Evolutionary conservation across 352 stramenopile genomes (phyloP).

Genomic region (Pythium phragmiticola): DNA sequence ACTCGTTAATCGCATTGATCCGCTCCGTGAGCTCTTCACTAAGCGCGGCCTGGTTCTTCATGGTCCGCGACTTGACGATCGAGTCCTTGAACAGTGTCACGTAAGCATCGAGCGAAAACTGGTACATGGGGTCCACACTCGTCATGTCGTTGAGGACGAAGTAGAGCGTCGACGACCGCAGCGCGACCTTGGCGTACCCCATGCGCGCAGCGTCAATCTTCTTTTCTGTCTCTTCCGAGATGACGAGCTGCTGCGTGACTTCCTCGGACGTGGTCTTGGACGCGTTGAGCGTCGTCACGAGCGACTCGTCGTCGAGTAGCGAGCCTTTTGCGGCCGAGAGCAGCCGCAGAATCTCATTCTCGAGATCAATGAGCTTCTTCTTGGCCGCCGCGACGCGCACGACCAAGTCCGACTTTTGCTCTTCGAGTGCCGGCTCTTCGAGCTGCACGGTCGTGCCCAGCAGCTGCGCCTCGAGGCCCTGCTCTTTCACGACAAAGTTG

Average conservation of each 20-base stretch:
- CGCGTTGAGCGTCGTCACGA: constrained; percentile 94
- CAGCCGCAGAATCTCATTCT: constrained; percentile 94
- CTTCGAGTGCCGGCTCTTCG: constrained; percentile 93
- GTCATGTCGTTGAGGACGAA: constrained; percentile 96
- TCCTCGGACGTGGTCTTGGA: constrained; percentile 95
- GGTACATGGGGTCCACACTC: constrained; percentile 96
- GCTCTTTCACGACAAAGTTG: constrained; percentile 96
- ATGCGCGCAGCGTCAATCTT: constrained; percentile 94
- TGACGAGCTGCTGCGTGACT: constrained; percentile 91
- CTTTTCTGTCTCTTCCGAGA: constrained; percentile 94
- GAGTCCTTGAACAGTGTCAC: constrained; percentile 94
- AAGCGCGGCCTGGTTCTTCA: constrained; percentile 77
- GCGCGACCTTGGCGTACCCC: constrained; percentile 90
- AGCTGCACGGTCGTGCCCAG: constrained; percentile 93
- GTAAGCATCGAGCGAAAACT: constrained; percentile 96
- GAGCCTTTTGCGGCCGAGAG: constrained; percentile 91
- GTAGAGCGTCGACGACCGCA: constrained; percentile 94
- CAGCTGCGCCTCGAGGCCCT: constrained; percentile 93
- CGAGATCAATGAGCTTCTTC: constrained; percentile 94
- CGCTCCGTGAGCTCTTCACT: constrained; percentile 84
- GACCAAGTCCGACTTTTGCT: constrained; percentile 92
- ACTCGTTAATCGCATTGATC: constrained; percentile 94
- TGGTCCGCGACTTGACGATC: constrained; percentile 84
- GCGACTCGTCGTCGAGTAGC: constrained; percentile 92
- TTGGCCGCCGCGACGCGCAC: constrained; percentile 92